phyloP scores from a whole-genome alignment of 345 rosid species.

The Garcia nutans region DNA sequence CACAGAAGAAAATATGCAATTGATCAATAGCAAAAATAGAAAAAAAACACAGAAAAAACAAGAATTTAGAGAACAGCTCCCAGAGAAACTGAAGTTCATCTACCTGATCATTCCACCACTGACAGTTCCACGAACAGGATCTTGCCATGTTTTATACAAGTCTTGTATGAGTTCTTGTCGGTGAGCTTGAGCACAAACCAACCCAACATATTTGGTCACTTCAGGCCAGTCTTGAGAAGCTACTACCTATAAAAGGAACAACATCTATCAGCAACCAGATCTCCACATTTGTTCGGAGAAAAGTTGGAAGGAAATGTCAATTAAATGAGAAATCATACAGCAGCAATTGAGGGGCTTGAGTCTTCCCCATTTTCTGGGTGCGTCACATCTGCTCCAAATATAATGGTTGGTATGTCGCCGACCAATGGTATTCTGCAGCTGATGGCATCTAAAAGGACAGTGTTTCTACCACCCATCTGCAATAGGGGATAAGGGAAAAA shows the following conservation, averaged over 20 bases:
- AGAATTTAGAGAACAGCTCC: background rate
- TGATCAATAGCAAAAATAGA: background rate
- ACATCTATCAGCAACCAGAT: conserved; percentile 18
- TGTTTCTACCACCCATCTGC: conserved; percentile 99
- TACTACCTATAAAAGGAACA: conserved; percentile 62
- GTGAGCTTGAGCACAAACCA: conserved; percentile 99
- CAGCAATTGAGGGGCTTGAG: conserved; percentile 97
- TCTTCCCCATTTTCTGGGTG: conserved; percentile 99
- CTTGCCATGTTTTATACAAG: conserved; percentile 97
- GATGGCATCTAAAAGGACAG: conserved; percentile 93
- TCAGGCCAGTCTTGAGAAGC: conserved; percentile 99
- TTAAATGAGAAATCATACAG: conserved; percentile 44
- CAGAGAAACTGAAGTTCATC: background rate
- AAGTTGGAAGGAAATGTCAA: background rate
- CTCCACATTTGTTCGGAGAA: background rate
- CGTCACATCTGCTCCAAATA: conserved; percentile 98
- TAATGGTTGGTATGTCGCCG: conserved; percentile 95
- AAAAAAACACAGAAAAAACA: background rate
- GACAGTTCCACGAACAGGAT: conserved; percentile 92
- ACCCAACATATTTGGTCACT: conserved; percentile 96
- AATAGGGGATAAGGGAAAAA: conserved; percentile 16
- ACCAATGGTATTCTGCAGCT: conserved; percentile 97
- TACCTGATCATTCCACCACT: conserved; percentile 99
- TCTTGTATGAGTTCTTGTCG: conserved; percentile 98
- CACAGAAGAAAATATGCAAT: background rate